Percentiles rank a stretch among this genome's conserved stretches.
phyloP scores from a whole-genome alignment of 768 basidiomycete genomes.

The Saitozyma sp. region DNA sequence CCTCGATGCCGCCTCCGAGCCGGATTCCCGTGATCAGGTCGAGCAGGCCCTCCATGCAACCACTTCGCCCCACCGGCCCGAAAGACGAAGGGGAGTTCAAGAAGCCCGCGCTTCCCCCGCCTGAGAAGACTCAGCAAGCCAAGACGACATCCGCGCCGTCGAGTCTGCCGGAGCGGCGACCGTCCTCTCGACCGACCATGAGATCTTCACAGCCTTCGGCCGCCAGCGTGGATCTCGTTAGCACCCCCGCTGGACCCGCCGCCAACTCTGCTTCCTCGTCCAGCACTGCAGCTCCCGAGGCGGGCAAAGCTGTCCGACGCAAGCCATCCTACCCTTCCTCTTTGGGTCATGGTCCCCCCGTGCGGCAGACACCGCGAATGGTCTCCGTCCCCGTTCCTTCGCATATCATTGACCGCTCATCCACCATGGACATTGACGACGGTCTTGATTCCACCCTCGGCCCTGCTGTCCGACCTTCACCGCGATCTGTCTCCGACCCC shows the following conservation, averaged over 20 bases:
- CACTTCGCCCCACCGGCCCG: not conserved
- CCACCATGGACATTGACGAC: conserved; percentile 6
- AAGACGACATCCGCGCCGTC: not conserved
- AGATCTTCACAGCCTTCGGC: not conserved
- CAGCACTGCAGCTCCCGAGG: not conserved
- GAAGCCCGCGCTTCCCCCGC: not conserved
- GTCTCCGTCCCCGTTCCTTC: conserved; percentile 38
- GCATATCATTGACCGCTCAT: conserved; percentile 11
- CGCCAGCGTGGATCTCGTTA: not conserved
- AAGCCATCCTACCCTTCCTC: conserved; percentile 47
- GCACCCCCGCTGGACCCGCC: conserved; percentile 3
- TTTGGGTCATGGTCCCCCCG: conserved; percentile 35
- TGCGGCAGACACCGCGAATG: conserved; percentile 29
- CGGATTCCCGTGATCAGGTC: conserved; percentile 15
- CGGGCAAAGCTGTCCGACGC: conserved; percentile 14
- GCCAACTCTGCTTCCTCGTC: not conserved
- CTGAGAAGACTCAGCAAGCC: not conserved
- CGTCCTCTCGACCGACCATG: conserved; percentile 20
- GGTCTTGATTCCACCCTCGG: not conserved
- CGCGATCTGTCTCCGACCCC: conserved; percentile 42
- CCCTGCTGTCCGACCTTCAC: conserved; percentile 10
- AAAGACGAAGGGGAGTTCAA: not conserved
- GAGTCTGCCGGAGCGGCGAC: conserved; percentile 24
- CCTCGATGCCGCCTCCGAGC: conserved; percentile 20
- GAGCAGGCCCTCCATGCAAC: conserved; percentile 1